These are phyloP conservation scores for Dillenia turbinata DNA, from an alignment of 164 flowering plant species.

Conservation along the genomic window DNA sequence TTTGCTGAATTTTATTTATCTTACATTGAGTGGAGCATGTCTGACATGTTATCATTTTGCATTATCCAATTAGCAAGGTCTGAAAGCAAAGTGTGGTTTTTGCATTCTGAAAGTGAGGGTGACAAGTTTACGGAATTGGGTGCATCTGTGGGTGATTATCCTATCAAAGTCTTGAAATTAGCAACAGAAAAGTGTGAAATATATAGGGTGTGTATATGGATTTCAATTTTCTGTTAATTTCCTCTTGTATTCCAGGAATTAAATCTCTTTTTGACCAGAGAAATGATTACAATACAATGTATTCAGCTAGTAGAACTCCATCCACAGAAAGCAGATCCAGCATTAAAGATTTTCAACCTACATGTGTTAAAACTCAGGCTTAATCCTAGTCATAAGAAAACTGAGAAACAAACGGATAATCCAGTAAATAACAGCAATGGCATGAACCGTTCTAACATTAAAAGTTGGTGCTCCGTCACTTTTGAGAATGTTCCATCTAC, in stretches of 20 bases:
- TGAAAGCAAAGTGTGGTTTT: constrained; percentile 9
- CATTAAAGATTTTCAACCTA: constrained; percentile 1
- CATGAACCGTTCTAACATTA: constrained; percentile 1
- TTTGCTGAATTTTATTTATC: too few relatives aligned
- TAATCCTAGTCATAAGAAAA: background rate
- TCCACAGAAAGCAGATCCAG: constrained; percentile 5
- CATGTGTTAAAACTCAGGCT: background rate
- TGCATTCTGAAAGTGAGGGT: constrained; percentile 14
- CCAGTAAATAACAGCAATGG: background rate
- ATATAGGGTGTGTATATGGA: constrained; percentile 12
- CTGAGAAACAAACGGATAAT: constrained; percentile 7
- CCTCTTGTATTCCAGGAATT: background rate
- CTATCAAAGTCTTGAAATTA: constrained; percentile 10
- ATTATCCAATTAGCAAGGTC: constrained; percentile 10
- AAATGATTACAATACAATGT: constrained; percentile 3
- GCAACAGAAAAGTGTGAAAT: constrained; percentile 27
- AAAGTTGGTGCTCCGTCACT: constrained; percentile 12
- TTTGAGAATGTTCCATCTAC: constrained; percentile 26
- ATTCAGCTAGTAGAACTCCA: background rate
- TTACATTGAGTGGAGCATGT: constrained; percentile 2
- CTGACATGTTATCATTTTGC: background rate
- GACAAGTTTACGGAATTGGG: constrained; percentile 31
- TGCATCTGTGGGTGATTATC: constrained; percentile 6
- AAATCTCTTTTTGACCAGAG: constrained; percentile 15
- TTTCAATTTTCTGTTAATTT: background rate